Evolutionary conservation across 176 grass and related monocot genomes (phyloP).

Genomic region (Rhynchospora tenuis): DNA sequence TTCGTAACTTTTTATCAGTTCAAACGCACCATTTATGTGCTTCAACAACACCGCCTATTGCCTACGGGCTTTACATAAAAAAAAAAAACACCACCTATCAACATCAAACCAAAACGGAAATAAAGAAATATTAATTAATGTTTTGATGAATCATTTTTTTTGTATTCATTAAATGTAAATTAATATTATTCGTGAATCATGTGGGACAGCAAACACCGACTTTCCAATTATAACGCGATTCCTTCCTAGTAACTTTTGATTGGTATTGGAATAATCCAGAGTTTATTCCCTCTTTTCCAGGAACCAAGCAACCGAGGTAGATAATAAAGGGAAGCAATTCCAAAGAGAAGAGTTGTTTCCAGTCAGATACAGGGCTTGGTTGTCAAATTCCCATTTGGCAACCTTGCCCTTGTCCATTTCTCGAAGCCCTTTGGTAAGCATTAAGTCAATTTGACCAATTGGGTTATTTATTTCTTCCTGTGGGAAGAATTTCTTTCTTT

Average conservation of each 20-base stretch:
- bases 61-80: too few relatives aligned
- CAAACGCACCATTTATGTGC: not conserved
- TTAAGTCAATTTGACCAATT: not conserved
- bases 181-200: not conserved
- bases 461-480: not conserved
- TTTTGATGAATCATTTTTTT: too few relatives aligned
- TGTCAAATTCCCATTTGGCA: slow-evolving; percentile 49
- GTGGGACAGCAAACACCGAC: not conserved
- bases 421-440: slow-evolving; percentile 11
- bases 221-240: not conserved
- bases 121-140: not conserved
- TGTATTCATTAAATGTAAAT: too few relatives aligned
- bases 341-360: slow-evolving; percentile 1
- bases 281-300: slow-evolving; percentile 29
- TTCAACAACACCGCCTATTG: not conserved
- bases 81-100: not conserved
- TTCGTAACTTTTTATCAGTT: not conserved
- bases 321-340: not conserved
- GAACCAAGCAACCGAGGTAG: slow-evolving; percentile 18
- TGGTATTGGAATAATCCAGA: slow-evolving; percentile 16
- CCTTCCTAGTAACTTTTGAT: not conserved
- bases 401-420: slow-evolving; percentile 22
- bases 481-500: slow-evolving; percentile 20
- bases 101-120: not conserved
- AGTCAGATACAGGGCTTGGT: slow-evolving; percentile 34